Evolutionary conservation across 345 rosid genomes (phyloP), one percentile per base, ranked within the genome.

Genomic region (Aquilaria malaccensis): DNA sequence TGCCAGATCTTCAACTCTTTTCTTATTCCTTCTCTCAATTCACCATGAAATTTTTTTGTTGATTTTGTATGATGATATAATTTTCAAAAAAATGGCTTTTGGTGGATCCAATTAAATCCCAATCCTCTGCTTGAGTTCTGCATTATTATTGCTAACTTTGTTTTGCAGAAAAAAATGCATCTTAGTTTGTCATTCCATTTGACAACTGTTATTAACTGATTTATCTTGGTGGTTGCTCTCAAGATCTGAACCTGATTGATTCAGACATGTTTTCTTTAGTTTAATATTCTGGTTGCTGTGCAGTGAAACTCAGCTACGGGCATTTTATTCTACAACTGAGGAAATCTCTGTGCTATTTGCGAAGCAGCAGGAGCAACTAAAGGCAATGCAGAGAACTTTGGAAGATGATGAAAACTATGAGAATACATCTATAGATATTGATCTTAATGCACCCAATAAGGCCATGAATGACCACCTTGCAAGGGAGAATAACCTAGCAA

Each of bases 361-460:
- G 15, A 90, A 86, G 78, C 99, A 94, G 81, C 99, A 94, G 81
- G 97, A 94, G 70, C 97, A 94, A 68, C 78, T 94, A 60, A 90
- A 90, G 81, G 77, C 92, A 10, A 90, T 94, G 99, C 91, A 80
- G 74, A 84, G 72, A 85, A 90, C 97, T 56, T 72, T 88, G 62
- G 99, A 90, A 80, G 97, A 86, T 63, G 96, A 88, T 78, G 99
- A 94, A 51, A 88, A 86, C 74, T 86, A 74, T 61, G 97, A 88
- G 65, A 86, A 81, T 70, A 84, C 78, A 5, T 90, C 95, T 32
- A 70, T 68, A 32, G 97, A 90, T 71, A 60, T 81, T 55, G 95
- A 90, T 69, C 68, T 80, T 54, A 80, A 78, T 79, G 77, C 66
- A 60, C 60, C 67, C 9, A 32, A 50, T 41, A 74, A 73, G 64